Base-by-base conservation (phyloP, 495 filamentous ascomycete genomes). In the Bacidia gigantensis region DNA sequence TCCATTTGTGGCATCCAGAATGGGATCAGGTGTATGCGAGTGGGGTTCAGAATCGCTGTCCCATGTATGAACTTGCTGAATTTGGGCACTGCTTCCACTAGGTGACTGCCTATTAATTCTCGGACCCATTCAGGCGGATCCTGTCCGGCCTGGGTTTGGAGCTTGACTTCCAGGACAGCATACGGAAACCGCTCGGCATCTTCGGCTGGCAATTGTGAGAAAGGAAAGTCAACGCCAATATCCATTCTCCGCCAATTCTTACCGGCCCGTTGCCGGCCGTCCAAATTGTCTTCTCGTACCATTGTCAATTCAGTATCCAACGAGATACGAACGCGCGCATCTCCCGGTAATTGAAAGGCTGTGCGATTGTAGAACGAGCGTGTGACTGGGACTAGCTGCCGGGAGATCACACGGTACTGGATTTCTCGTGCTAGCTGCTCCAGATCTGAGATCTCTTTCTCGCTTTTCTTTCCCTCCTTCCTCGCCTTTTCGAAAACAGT, bases 61-160 rank as follows among this genome's bases (percentile, higher is more conserved):
- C 92, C 92, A 65, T 99, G 92, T 54, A 99, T 99, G 67, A 97
- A 99, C 69, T 99, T 99, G 59, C 88, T 95, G 72, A 95, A 99
- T 63, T 99, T 99, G 47, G 92, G 92, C 1, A 97, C 89, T 0
- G 93, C 92, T 65, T 99, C 92, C 12, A 99, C 92, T 22, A 99
- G 76, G 65, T 99, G 92, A 58, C 85, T 92, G 14, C 87, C 76
- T 21, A 86, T 92, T 40, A 99, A 73, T 57, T 95, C 87, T 11
- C 86, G 82, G 52, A 96, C 90, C 92, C 92, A 99, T 60, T 89
- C 81, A 0, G 92, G 92, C 21, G 93, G 92, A 60, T 95, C 89
- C 65, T 96, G 89, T n/a, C 93, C 92, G 26, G 83, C 81, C 66
- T 95, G 89, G 1, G 93, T 99, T 67, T 97, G 93, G 23, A 99